Base-by-base conservation (phyloP, 139 green algal genomes). In the Coelastrella sp. region DNA sequence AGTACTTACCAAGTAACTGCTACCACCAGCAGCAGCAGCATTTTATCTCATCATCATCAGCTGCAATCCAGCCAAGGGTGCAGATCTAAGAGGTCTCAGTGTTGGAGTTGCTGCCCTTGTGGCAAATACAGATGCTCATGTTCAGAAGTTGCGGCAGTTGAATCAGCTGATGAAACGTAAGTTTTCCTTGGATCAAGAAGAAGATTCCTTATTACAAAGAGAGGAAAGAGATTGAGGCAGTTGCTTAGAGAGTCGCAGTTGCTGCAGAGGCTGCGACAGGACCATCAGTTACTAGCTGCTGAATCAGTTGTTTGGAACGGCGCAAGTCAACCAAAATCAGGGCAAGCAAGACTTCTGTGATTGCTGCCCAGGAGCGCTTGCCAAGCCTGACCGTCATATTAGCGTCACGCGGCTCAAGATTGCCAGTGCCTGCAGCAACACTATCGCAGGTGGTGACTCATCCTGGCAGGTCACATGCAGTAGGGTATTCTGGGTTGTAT, bases 201-300 rank as follows among this genome's bases (percentile, higher is more conserved):
- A 76, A 25, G 17, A n/a, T 25, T 22, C 17, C 19, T 24, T 76
- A 9, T 11, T 76, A 15, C 70, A 35, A 8, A 76, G n/a, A 68
- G 14, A 3, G 14, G 61, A 68, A 10, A 4, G 61, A 68, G 1
- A 68, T 68, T 68, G 61, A 68, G 14, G 61, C 61, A 1, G 61
- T 68, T 68, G 1, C 1, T 76, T n/a, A n/a, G 17, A 24, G 8
- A 35, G 70, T 58, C 58, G 6, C 78, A 27, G 78, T 35, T 65
- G 78, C 78, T 83, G 78, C 78, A 27, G 78, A 27, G 24, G 78
- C 78, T 66, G 78, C 78, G 25, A 49, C 74, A 80, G 49, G 20
- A 22, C 8, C 35, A 78, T 12, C 15, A 12, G 15, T 27, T 27
- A 24, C n/a, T 78, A 24, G 72, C 72, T 49, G 22, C 72, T 27